Conservation (phyloP, 179 eudicot species). For the Spergularia azorica region DNA sequence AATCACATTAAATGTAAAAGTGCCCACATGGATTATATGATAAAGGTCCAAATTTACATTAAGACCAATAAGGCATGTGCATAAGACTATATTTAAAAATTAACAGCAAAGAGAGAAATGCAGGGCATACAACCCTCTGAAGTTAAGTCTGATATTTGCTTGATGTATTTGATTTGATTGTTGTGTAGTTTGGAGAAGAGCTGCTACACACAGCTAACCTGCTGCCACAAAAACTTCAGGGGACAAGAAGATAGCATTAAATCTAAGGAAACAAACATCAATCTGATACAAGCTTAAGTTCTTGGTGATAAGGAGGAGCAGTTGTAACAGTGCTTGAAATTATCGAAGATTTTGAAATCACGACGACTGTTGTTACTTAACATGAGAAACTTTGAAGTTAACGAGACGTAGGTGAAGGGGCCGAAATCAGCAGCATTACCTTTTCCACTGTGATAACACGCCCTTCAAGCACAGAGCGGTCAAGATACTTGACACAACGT, state of each 20-base stretch:
- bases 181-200: constrained; percentile 91
- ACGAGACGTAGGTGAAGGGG: neutral
- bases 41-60: neutral
- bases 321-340: neutral
- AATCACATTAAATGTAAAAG: too few relatives aligned
- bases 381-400: neutral
- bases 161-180: constrained; percentile 67
- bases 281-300: constrained; percentile 16
- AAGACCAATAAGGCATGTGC: neutral
- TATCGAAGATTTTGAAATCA: neutral
- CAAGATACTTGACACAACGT: constrained; percentile 73
- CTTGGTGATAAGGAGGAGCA: neutral
- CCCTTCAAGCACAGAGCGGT: constrained; percentile 90
- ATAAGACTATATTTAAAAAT: constrained; percentile 21
- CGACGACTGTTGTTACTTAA: neutral
- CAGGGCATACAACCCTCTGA: constrained; percentile 97
- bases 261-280: constrained; percentile 29
- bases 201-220: constrained; percentile 95
- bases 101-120: constrained; percentile 56
- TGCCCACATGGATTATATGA: neutral
- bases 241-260: constrained; percentile 49
- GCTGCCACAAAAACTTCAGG: constrained; percentile 87
- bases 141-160: constrained; percentile 71
- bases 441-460: constrained; percentile 93
- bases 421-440: constrained; percentile 43